phyloP scores from a whole-genome alignment of 148 eudicot species.

The Nepenthes gracilis region DNA sequence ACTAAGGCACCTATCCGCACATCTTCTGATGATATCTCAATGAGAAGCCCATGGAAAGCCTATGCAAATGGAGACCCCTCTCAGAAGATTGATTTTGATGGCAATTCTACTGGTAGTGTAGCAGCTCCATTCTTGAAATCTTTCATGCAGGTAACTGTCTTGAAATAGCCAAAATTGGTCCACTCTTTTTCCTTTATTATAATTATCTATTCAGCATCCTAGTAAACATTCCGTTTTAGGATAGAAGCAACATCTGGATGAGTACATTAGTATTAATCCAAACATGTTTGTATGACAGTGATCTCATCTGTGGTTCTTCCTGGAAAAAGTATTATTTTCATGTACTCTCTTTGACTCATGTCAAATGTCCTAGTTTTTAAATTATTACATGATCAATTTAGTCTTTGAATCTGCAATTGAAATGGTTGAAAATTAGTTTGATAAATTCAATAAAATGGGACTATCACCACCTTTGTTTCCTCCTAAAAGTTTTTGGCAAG shows the following conservation, averaged over 20 bases:
- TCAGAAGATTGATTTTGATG: slow-evolving; percentile 57
- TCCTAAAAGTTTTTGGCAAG: too few relatives aligned
- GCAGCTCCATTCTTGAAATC: slow-evolving; percentile 90
- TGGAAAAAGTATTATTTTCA: not conserved
- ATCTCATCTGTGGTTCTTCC: not conserved
- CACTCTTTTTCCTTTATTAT: too few relatives aligned
- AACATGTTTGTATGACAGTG: not conserved
- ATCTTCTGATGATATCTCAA: slow-evolving; percentile 46
- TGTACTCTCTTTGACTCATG: not conserved
- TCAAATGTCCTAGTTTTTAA: not conserved
- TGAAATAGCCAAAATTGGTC: too few relatives aligned
- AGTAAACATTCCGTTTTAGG: too few relatives aligned
- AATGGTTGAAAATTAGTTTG: too few relatives aligned
- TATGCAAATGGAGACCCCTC: slow-evolving; percentile 58
- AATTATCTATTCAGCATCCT: too few relatives aligned
- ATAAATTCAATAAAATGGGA: too few relatives aligned
- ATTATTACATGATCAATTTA: too few relatives aligned
- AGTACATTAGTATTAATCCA: too few relatives aligned
- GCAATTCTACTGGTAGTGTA: slow-evolving; percentile 63
- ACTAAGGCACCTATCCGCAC: slow-evolving; percentile 47
- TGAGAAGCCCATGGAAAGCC: slow-evolving; percentile 64
- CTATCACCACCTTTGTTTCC: too few relatives aligned
- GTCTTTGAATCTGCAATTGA: too few relatives aligned
- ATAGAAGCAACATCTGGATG: too few relatives aligned
- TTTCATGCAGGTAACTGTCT: slow-evolving; percentile 69